Base-by-base conservation (phyloP, 2,329 filamentous ascomycete species). In the Clonostachys rhizophaga region DNA sequence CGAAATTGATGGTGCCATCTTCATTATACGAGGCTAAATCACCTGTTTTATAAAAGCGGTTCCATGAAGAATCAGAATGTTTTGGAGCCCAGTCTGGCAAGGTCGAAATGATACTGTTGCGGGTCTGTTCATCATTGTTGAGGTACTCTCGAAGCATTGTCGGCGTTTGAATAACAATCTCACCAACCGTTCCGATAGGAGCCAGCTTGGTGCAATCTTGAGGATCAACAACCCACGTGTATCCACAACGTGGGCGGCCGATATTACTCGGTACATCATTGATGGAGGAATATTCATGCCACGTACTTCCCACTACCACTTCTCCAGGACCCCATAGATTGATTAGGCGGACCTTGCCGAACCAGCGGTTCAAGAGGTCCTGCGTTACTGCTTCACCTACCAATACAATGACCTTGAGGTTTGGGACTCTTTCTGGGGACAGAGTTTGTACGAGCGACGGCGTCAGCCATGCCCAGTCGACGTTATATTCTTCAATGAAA, bases 131-230 rank as follows among this genome's bases (percentile, higher is more conserved):
- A 20, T 55, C 4, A 10, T 58, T 51, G 45, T 72, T 70, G 16
- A 76, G 57, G 47, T 79, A 80, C 35, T 74, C 72, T 36, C 68
- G 61, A 18, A 70, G 71, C 14, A 79, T 6, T 45, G 43, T 37
- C n/a, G 43, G 43, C n/a, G 33, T 16, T 66, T 63, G 63, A 41
- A 71, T 50, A 13, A 64, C 49, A 18, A 66, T 51, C 50, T 67
- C 64, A 4, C 59, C 60, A 13, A 54, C 24, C 8, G 41, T 40
- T 4, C 58, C 58, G 10, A 59, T 39, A 3, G 58, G 57, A 3
- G 49, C 43, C 9, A 59, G 48, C 13, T 45, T 34, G n/a, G 51
- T 20, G 43, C 43, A 24, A 40, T 58, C 47, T 17, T 48, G 44
- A 5, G 50, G 35, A 13, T 55, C 50, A 14, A 54, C 49, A 40